Evolutionary conservation across 164 flowering plant genomes (phyloP), one percentile per base, ranked within the genome.

Genomic region (Amborella trichopoda): DNA sequence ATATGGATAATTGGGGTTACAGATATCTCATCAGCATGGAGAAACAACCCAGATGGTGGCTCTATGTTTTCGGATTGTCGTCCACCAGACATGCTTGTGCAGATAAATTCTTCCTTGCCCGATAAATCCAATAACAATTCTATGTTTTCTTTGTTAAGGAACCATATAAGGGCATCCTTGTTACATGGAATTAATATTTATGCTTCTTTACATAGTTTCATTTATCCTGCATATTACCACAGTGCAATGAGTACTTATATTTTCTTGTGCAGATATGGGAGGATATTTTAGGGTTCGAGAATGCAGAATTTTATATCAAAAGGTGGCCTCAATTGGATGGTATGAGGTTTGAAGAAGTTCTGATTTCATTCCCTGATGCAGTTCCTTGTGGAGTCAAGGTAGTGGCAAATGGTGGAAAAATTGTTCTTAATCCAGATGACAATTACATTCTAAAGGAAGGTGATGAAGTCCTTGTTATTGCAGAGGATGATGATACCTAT

Each of bases 401-500:
- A 63, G 82, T 81, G 65, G 75, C 84, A 30, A 78, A 72, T 37
- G 77, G 74, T 26, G 96, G 89, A 30, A 89, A 78, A 68, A 84
- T 89, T 50, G 63, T 73, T 41, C 49, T 84, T 47, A 89, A 84
- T 67, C 95, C 95, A 50, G 77, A 72, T 58, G 89, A 81, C 60
- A 65, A 64, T 44, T 80, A 89, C 63, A 65, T 82, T 33, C 52
- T 89, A n/a, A 66, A 63, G 63, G 83, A 76, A 49, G 89, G 83
- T 40, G 96, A 87, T 66, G 96, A 87, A 64, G 53, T 87, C 40
- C 85, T 87, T 67, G 96, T 87, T 30, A 83, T 87, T 50, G 96
- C 96, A 36, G 96, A 87, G 66, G 96, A 87, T 67, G 96, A 83
- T 68, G 94, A 87, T 54, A 78, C 88, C 4, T 87, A 83, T 61